Evolutionary conservation across 1,284 basidiomycete species (phyloP), one percentile per base, ranked within the genome.

Genomic region (Abortiporus biennis): DNA sequence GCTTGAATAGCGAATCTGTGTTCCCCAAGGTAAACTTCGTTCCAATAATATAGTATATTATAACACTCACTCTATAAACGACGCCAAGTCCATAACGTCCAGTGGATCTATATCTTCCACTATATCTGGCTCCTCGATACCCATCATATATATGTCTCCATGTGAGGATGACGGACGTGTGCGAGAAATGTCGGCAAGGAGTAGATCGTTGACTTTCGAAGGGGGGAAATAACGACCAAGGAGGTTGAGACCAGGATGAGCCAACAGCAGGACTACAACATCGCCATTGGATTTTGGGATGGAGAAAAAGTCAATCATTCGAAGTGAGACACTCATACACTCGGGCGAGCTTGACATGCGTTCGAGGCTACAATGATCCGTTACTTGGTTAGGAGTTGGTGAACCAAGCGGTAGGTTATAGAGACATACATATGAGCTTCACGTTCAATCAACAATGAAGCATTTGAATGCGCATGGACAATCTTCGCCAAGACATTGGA

Each of bases 51-150:
- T 19, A 25, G 12, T 27, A 25, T 6, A 20, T 6, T 12, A 11
- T 31, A 23, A 24, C n/a, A 51, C 76, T 45, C 51, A 81, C 80
- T 85, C 81, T 4, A 85, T 64, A 56, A 85, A 85, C 0, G 80
- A 77, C 12, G 81, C 81, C 19, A 85, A 63, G 58, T 85, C 82
- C 78, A 85, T 84, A 38, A 81, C 75, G 52, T 81, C 80, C 44
- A 76, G 76, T 9, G 67, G 69, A 48, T 77, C 79, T 59, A 72
- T 66, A 46, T 76, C 76, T 42, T 74, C 75, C 39, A 64, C 57
- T 19, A 65, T 53, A 42, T 72, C 70, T 6, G 63, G 55, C 42
- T 75, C 74, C 44, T 71, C 74, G 16, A 66, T 55, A 4, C 63
- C 66, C 55, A 64, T 63, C 70, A 78, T 75, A 49, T 70, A 70